Evolutionary conservation across 805 yeast genomes (phyloP).

Genomic region (Kluyveromyces dobzhanskii): DNA sequence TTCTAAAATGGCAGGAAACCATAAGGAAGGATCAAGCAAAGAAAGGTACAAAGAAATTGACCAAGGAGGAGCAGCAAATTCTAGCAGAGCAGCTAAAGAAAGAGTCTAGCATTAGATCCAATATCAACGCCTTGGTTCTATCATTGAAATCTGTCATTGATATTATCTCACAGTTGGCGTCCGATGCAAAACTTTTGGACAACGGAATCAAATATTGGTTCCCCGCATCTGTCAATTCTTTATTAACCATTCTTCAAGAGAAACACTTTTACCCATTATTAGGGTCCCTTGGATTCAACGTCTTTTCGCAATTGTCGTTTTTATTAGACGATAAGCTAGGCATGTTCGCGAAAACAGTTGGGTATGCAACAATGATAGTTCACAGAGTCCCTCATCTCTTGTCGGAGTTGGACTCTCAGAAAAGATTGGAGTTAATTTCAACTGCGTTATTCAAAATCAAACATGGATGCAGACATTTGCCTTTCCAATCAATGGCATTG

Average conservation of each 20-base stretch:
- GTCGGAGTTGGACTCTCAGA: constrained; percentile 40
- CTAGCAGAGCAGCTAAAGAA: constrained; percentile 54
- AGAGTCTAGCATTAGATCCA: constrained; percentile 49
- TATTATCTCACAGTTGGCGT: constrained; percentile 46
- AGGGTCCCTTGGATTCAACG: constrained; percentile 36
- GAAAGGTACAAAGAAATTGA: constrained; percentile 42
- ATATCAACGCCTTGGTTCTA: constrained; percentile 33
- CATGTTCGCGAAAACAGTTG: constrained; percentile 44
- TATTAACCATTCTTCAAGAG: constrained; percentile 39
- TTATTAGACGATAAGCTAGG: constrained; percentile 47
- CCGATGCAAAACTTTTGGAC: constrained; percentile 41
- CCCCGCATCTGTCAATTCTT: constrained; percentile 47
- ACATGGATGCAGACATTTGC: constrained; percentile 61
- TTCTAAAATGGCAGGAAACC: constrained; percentile 81
- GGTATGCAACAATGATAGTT: constrained; percentile 61
- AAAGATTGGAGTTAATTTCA: constrained; percentile 45
- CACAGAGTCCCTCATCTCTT: constrained; percentile 39
- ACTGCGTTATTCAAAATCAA: constrained; percentile 70
- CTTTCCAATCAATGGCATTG: constrained; percentile 60
- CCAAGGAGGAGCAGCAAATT: constrained; percentile 66
- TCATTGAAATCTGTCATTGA: constrained; percentile 42
- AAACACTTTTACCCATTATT: constrained; percentile 30
- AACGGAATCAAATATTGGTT: constrained; percentile 69
- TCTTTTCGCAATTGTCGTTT: constrained; percentile 48
- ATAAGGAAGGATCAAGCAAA: constrained; percentile 66